Evolutionary conservation across 2,329 filamentous ascomycete genomes (phyloP).

Genomic region (Fusarium proliferatum): DNA sequence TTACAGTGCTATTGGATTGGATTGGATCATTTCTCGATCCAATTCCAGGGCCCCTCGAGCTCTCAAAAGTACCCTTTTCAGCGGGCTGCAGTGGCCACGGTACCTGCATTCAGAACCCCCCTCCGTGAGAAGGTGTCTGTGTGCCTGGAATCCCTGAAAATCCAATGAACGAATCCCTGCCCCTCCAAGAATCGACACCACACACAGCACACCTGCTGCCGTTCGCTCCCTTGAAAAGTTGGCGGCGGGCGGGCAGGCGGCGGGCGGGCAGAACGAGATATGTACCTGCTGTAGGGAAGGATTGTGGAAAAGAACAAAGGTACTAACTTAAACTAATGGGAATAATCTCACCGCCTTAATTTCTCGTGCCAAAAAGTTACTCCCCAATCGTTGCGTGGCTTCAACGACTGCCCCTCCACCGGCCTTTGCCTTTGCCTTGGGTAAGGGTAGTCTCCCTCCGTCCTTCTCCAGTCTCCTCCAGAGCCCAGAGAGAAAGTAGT

Average conservation of each 20-base stretch:
- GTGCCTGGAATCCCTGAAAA: slow-evolving; percentile 32
- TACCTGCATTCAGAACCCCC: slow-evolving; percentile 35
- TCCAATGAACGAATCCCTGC: slow-evolving; percentile 17
- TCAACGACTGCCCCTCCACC: slow-evolving; percentile 34
- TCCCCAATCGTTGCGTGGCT: slow-evolving; percentile 40
- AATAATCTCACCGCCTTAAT: slow-evolving; percentile 46
- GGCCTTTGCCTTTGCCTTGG: not conserved
- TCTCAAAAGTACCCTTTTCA: slow-evolving; percentile 23
- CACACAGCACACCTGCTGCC: slow-evolving; percentile 6
- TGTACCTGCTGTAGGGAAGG: not conserved
- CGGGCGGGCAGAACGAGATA: slow-evolving; percentile 30
- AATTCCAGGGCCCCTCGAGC: slow-evolving; percentile 4
- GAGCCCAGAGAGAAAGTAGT: slow-evolving; percentile 10
- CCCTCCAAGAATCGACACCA: slow-evolving; percentile 38
- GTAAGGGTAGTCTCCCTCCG: not conserved
- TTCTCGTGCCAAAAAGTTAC: slow-evolving; percentile 27
- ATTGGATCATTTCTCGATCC: not conserved
- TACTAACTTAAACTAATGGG: slow-evolving; percentile 2
- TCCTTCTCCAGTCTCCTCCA: slow-evolving; percentile 16
- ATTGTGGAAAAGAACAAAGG: not conserved
- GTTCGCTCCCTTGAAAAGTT: not conserved
- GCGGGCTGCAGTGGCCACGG: slow-evolving; percentile 22
- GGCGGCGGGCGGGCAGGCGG: slow-evolving; percentile 16
- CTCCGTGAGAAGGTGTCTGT: slow-evolving; percentile 12
- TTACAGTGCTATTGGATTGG: not conserved